These are phyloP conservation scores for Colletotrichum lentis DNA, from an alignment of 2,329 filamentous ascomycete species.

Conservation along the genomic window DNA sequence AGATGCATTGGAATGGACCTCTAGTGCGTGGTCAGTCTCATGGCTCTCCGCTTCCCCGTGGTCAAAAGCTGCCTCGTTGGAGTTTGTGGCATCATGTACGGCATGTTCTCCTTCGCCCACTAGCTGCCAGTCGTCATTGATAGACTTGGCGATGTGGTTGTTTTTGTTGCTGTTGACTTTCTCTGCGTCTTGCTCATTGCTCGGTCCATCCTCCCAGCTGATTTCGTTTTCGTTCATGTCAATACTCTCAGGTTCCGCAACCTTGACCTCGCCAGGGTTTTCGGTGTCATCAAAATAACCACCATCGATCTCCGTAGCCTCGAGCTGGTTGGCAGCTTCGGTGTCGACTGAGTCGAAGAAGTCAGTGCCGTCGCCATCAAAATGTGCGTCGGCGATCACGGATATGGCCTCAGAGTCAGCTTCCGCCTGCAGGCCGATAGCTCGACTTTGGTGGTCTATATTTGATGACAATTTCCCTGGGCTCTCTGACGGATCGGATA, in stretches of 20 bases:
- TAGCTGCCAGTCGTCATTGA: constrained; percentile 27
- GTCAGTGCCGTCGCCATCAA: background rate
- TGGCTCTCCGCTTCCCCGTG: constrained; percentile 18
- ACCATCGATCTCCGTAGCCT: background rate
- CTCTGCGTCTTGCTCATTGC: constrained; percentile 8
- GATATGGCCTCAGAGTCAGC: background rate
- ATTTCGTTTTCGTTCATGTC: constrained; percentile 37
- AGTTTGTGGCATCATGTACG: constrained; percentile 38
- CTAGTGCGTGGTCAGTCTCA: constrained; percentile 37
- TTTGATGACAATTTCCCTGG: constrained; percentile 18
- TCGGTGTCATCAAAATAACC: constrained; percentile 8
- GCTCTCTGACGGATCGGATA: background rate
- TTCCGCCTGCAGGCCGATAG: constrained; percentile 9
- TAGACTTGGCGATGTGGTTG: background rate
- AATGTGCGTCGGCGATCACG: constrained; percentile 4
- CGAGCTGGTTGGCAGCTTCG: background rate
- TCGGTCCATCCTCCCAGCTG: constrained; percentile 37
- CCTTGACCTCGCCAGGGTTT: background rate
- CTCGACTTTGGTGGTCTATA: constrained; percentile 40
- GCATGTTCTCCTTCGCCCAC: background rate
- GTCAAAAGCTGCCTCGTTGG: constrained; percentile 18
- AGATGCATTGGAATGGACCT: constrained; percentile 37
- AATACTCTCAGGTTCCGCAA: background rate
- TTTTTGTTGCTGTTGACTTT: background rate
- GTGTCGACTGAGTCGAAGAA: no score